Percentiles rank a stretch among this genome's conserved stretches.
phyloP scores from a whole-genome alignment of 768 basidiomycete genomes.

The Astraeus odoratus region DNA sequence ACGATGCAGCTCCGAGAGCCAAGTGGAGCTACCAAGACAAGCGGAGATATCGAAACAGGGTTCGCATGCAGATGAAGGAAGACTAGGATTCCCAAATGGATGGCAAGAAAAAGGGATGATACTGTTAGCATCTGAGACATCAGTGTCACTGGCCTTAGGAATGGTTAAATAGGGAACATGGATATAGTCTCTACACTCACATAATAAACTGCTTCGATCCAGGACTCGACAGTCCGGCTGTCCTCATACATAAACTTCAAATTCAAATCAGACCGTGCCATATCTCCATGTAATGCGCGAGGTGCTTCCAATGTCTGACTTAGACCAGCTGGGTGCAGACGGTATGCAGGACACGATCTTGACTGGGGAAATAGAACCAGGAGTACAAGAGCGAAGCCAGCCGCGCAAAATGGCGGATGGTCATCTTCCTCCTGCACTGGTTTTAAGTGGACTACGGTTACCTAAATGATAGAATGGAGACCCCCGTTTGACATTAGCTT shows the following conservation, averaged over 20 bases:
- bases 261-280: conserved; percentile 4
- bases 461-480: conserved; percentile 5
- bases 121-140: conserved; percentile 1
- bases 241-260: conserved; percentile 19
- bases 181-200: conserved; percentile 11
- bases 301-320: conserved; percentile 10
- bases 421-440: conserved; percentile 1
- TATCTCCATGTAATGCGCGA: conserved; percentile 4
- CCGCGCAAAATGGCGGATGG: conserved; percentile 14
- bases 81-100: conserved; percentile 10
- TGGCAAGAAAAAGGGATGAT: conserved; percentile 14
- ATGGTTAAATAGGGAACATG: not conserved
- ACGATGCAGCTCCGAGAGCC: conserved; percentile 14
- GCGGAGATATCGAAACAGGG: conserved; percentile 12
- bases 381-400: conserved; percentile 21
- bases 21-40: conserved; percentile 10
- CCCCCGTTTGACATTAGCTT: conserved; percentile 17
- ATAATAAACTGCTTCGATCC: conserved; percentile 19
- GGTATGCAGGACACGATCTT: conserved; percentile 16
- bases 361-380: conserved; percentile 8
- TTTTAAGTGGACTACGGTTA: conserved; percentile 15
- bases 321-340: conserved; percentile 24
- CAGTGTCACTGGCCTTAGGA: conserved; percentile 11
- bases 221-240: conserved; percentile 18
- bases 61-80: conserved; percentile 19